Evolutionary conservation across 139 green algal genomes (phyloP).

Genomic region (Penium margaritaceum): DNA sequence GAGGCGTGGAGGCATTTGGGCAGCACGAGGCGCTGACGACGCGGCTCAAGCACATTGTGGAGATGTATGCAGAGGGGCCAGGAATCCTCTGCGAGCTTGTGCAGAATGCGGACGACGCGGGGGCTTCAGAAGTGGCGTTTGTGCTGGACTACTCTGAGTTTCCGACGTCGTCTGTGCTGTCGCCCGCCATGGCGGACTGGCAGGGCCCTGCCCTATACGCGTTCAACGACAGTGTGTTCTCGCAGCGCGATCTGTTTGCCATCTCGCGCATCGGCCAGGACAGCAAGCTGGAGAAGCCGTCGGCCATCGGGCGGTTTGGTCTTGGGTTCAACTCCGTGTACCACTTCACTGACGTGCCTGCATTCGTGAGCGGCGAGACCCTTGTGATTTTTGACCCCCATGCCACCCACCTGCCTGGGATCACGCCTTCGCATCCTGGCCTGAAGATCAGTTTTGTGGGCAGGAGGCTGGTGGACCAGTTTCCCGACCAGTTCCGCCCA

Average conservation of each 20-base stretch:
- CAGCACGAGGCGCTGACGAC: conserved; percentile 76
- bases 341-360: conserved; percentile 69
- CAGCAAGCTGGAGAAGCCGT: conserved; percentile 60
- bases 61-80: conserved; percentile 70
- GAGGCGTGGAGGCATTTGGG: conserved; percentile 64
- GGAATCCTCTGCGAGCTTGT: conserved; percentile 70
- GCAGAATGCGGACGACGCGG: conserved; percentile 75
- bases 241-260: conserved; percentile 57
- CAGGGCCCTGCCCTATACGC: conserved; percentile 67
- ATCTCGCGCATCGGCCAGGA: conserved; percentile 70
- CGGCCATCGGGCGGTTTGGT: conserved; percentile 55
- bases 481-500: conserved; percentile 65
- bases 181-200: conserved; percentile 44
- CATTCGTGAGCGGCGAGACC: conserved; percentile 64
- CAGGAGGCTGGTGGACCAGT: conserved; percentile 56
- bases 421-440: conserved; percentile 31
- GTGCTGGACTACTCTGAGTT: conserved; percentile 57
- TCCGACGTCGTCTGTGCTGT: conserved; percentile 53
- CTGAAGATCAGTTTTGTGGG: conserved; percentile 64
- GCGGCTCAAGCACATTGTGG: conserved; percentile 68
- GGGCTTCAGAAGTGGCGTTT: conserved; percentile 52
- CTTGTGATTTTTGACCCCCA: conserved; percentile 75
- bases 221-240: conserved; percentile 67
- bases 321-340: conserved; percentile 70
- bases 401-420: conserved; percentile 56